Evolutionary conservation across 2,329 filamentous ascomycete species (phyloP).

Genomic region (Pestalotiopsis sp.): DNA sequence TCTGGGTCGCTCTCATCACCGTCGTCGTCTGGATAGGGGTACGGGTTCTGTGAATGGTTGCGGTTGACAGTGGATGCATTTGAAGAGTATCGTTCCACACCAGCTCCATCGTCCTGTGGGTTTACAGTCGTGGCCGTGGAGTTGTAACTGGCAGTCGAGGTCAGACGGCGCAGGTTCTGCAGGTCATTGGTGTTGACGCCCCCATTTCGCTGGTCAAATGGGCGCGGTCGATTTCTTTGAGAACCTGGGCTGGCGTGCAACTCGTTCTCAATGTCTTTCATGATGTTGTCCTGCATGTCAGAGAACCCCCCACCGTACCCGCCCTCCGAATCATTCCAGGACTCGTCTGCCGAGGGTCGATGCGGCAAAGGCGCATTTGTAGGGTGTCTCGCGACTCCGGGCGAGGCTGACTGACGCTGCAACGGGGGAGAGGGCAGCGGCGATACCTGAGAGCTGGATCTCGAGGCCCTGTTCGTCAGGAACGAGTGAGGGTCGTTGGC

Average conservation of each 20-base stretch:
- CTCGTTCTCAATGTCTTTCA: conserved; percentile 61
- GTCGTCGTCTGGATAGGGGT: conserved; percentile 42
- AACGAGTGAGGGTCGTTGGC: conserved; percentile 48
- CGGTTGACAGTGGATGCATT: conserved; percentile 43
- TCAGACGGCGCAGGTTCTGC: conserved; percentile 45
- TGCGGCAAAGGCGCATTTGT: conserved; percentile 63
- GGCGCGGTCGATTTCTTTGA: conserved; percentile 41
- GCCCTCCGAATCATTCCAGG: conserved; percentile 46
- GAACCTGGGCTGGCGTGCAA: conserved; percentile 42
- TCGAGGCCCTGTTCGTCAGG: conserved; percentile 41
- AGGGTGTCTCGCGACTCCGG: conserved; percentile 57
- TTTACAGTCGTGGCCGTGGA: conserved; percentile 52
- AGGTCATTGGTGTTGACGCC: conserved; percentile 49
- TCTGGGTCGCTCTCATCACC: conserved; percentile 86
- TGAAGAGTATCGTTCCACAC: conserved; percentile 42
- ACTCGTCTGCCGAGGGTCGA: conserved; percentile 51
- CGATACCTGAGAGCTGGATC: conserved; percentile 54
- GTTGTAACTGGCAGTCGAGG: conserved; percentile 42
- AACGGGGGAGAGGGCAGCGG: conserved; percentile 46
- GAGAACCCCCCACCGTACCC: conserved; percentile 32
- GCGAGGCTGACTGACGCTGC: conserved; percentile 40
- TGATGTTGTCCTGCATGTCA: conserved; percentile 56
- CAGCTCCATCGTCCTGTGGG: conserved; percentile 35
- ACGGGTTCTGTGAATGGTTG: conserved; percentile 36
- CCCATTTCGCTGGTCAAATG: conserved; percentile 42